Evolutionary conservation across 2,329 filamentous ascomycete species (phyloP), one percentile per base, ranked within the genome.

Genomic region (Alternaria arborescens): DNA sequence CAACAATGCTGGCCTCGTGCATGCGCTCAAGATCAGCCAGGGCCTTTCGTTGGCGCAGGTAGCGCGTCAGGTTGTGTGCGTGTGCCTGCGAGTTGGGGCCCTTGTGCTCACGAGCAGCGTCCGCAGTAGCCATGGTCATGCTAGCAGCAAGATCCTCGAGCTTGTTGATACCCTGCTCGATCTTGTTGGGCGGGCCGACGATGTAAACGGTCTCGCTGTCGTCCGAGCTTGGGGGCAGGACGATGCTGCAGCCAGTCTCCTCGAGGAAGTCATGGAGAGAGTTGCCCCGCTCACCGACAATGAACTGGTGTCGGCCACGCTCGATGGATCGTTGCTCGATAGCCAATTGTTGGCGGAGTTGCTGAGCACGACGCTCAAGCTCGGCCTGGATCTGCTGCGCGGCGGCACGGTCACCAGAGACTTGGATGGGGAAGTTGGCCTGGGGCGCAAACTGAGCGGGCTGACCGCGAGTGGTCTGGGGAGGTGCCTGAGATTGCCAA

Each of bases 241-340:
- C 87, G 61, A 98, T 90, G 43, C 91, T 88, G 79, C 95, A 99
- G 64, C 94, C 94, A 59, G 95, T 98, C 73, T 97, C 88, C 46
- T 89, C 86, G 66, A 97, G 88, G 83, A 99, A 97, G 46, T 97
- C 88, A 59, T 97, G 88, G 34, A 92, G 84, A 18, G 92, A 89
- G 63, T 91, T 86, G 62, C 92, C 93, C 63, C 89, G 87, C 63
- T 94, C 89, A 52, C 94, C 94, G 65, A 97, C 89, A 74, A 99
- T 95, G 83, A 97, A 98, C 77, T 97, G 94, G 77, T 98, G 95
- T 52, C 93, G 89, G 50, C 92, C 93, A 64, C 90, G 90, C 78
- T 94, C 91, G 69, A 98, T 92, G 6, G 90, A 87, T 42, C 93
- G 83, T 78, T 96, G 90, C 69, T 95, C 88, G 50, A 95, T 83